Base-by-base conservation (phyloP, 1,284 basidiomycete species). In the Sporisorium sorghi region DNA sequence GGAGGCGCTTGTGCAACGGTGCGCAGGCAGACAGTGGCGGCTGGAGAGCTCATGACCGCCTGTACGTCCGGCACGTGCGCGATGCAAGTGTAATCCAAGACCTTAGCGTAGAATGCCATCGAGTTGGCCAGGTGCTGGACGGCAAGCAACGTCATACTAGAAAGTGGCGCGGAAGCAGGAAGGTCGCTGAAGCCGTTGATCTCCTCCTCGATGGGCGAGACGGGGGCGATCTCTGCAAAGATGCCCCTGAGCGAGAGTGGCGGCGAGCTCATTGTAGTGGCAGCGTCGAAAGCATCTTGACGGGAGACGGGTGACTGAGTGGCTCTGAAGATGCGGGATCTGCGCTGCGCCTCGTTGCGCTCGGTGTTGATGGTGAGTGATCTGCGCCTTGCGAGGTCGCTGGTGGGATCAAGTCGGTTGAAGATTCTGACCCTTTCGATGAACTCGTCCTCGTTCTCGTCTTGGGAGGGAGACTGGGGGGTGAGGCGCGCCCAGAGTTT, bases 361-460 rank as follows among this genome's bases (percentile, higher is more conserved):
- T 70, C 72, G 24, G 35, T 37, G 8, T 49, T 49, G 48, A 74
- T 61, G 50, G 19, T 42, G 23, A 58, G 30, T 2, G 46, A 48
- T 32, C 72, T 65, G 39, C 65, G 60, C 23, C 23, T 28, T 11
- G 61, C 71, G 4, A 54, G 28, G 3, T 64, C 58, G 42, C 66
- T 69, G 21, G 51, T 49, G 1, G 66, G 58, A 32, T 66, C 59
- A 17, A 70, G 59, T 3, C 62, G 54, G 3, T 58, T 66, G 58
- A 74, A 74, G 39, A 74, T 66, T 3, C 72, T n/a, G 3, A 62
- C 55, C 21, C 71, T 44, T 26, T 74, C 71, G 17, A 69, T 40
- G 12, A 64, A 44, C 30, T 74, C 71, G 8, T 74, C 66, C 28
- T 66, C 66, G 35, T 44, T 26, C 6, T 73, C 66, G 15, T 62